Conservation (phyloP, 1,284 basidiomycete genomes). For the Tremellales sp. region DNA sequence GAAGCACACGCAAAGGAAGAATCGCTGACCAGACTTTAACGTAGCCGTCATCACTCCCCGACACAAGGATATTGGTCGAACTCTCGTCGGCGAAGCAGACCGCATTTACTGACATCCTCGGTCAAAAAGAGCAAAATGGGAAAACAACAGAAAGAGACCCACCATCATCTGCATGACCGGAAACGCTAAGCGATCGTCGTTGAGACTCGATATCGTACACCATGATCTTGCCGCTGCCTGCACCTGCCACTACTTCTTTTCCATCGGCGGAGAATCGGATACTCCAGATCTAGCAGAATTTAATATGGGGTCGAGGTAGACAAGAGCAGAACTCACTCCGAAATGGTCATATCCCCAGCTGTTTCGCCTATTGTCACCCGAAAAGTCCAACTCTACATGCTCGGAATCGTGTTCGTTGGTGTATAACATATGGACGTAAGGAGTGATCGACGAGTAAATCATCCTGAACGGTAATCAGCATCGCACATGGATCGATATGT, state of each 20-base stretch:
- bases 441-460: slow-evolving; percentile 84
- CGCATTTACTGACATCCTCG: slow-evolving; percentile 64
- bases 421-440: slow-evolving; percentile 79
- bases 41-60: slow-evolving; percentile 89
- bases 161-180: slow-evolving; percentile 75
- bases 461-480: slow-evolving; percentile 55
- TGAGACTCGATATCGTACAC: slow-evolving; percentile 87
- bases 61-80: slow-evolving; percentile 88
- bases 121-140: background rate
- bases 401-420: slow-evolving; percentile 66
- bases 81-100: slow-evolving; percentile 92
- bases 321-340: slow-evolving; percentile 45
- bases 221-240: slow-evolving; percentile 49
- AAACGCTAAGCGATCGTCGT: slow-evolving; percentile 72
- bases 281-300: slow-evolving; percentile 65
- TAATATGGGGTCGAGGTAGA: background rate
- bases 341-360: slow-evolving; percentile 52
- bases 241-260: slow-evolving; percentile 72
- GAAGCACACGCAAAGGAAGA: background rate
- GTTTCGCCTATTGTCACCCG: slow-evolving; percentile 49
- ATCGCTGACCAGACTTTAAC: slow-evolving; percentile 82
- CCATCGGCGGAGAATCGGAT: slow-evolving; percentile 95
- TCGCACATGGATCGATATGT: slow-evolving; percentile 3
- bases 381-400: slow-evolving; percentile 72
- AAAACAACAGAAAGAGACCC: slow-evolving; percentile 6